Base-by-base conservation (phyloP, 139 green algal species). In the Eudorina sp. region DNA sequence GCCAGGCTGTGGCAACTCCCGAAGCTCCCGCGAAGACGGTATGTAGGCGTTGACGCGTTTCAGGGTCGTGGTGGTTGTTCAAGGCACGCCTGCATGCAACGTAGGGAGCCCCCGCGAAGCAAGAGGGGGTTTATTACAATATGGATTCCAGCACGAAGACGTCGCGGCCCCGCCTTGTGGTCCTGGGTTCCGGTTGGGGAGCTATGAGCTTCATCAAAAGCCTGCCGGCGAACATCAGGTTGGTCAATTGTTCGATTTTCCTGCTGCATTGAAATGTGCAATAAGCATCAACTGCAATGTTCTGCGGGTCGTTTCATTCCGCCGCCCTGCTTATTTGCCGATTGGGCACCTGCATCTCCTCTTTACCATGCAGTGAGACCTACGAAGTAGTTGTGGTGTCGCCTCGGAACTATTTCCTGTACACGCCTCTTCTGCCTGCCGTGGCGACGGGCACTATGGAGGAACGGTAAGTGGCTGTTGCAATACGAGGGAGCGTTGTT, bases 351-450 rank as follows among this genome's bases (percentile, higher is more conserved):
- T 43, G 29, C 36, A 53, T 36, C 38, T 51, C 14, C 51, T n/a
- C 69, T 51, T 48, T 51, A 36, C 70, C 21, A 53, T 64, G 68
- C 83, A 95, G 91, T 58, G 85, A 95, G 36, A 91, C 90, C 51
- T 97, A 96, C 64, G 96, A 99, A 40, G 82, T 99, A 11, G 92
- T 95, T 1, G 43, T 98, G 27, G 92, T 99, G 13, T 97, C 93
- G 18, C 97, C 97, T 0, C 90, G 97, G n/a, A 99, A 98, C 92
- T 99, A 99, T 94, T 99, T 99, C 89, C 93, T 99, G 31, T 99
- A 99, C 94, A 99, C 97, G 23, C 97, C 97, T 27, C 94, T 99
- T 62, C 94, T 99, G 85, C 97, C 97, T 2, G 95, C 96, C 21
- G 96, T 97, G 45, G 95, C 95, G 16, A 96, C 95, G 4, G 97